A percentile compares a stretch with the other conserved stretches of the same genome.
These are phyloP conservation scores for Penicillium pulvis DNA, from an alignment of 495 filamentous ascomycete genomes.

Conservation along the genomic window DNA sequence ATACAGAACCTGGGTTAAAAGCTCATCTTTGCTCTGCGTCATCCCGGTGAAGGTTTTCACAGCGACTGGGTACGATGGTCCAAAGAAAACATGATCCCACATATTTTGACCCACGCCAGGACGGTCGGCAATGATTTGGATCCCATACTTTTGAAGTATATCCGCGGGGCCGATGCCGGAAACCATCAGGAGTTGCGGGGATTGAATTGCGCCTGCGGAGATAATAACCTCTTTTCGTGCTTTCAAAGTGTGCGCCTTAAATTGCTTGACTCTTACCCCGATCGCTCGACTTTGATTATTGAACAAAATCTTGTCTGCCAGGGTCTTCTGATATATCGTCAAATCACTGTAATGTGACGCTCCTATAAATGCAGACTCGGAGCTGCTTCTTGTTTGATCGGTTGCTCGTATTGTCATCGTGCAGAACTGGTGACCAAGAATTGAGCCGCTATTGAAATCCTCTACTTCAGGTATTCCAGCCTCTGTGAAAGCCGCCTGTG, in stretches of 20 bases:
- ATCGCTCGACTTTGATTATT: slow-evolving; percentile 8
- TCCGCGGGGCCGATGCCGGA: slow-evolving; percentile 48
- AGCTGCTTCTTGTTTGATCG: slow-evolving; percentile 39
- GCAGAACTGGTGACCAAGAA: slow-evolving; percentile 43
- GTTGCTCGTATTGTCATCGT: slow-evolving; percentile 36
- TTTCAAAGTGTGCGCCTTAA: slow-evolving; percentile 12
- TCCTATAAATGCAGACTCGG: slow-evolving; percentile 38
- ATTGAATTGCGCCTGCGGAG: slow-evolving; percentile 19
- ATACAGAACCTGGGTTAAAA: slow-evolving; percentile 5
- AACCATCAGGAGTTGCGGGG: slow-evolving; percentile 20
- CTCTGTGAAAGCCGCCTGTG: slow-evolving; percentile 25
- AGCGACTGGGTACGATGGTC: slow-evolving; percentile 34
- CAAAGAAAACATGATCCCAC: slow-evolving; percentile 44
- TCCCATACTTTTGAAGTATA: slow-evolving; percentile 35
- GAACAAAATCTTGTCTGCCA: slow-evolving; percentile 11
- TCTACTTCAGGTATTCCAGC: slow-evolving; percentile 29
- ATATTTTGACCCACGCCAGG: slow-evolving; percentile 54
- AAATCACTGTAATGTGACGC: slow-evolving; percentile 2
- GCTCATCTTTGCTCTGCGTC: slow-evolving; percentile 13
- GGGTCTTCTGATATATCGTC: slow-evolving; percentile 14
- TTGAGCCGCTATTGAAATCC: slow-evolving; percentile 40
- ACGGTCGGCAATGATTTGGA: slow-evolving; percentile 42
- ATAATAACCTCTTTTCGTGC: slow-evolving; percentile 19
- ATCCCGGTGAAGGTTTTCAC: slow-evolving; percentile 36
- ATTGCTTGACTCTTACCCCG: slow-evolving; percentile 5